Percentiles rank a stretch among this genome's conserved stretches.
Evolutionary conservation across 805 yeast genomes (phyloP).

Genomic region (Spathaspora arborariae): DNA sequence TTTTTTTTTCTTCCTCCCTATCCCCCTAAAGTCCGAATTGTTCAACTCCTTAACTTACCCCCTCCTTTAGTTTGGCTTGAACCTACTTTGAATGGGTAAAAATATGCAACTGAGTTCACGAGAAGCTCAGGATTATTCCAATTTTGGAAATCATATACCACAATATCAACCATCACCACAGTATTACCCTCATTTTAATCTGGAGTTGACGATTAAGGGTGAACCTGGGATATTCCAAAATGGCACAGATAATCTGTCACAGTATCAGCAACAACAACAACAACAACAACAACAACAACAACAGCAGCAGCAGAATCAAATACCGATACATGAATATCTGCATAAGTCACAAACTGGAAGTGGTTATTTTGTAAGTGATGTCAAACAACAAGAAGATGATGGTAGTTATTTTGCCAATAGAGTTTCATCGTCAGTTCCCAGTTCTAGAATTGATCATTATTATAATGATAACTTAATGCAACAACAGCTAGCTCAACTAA

Average conservation of each 20-base stretch:
- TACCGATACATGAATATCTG: not conserved
- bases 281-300: not conserved
- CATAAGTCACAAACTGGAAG: not conserved
- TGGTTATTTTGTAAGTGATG: not conserved
- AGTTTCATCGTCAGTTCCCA: conserved; percentile 6
- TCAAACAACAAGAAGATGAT: not conserved
- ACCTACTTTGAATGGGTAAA: not conserved
- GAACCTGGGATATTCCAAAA: not conserved
- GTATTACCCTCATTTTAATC: not conserved
- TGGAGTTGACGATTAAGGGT: not conserved
- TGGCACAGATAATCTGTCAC: not conserved
- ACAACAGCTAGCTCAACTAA: conserved; percentile 1
- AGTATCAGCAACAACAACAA: not conserved
- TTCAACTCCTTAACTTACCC: not conserved
- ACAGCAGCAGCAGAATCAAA: not conserved
- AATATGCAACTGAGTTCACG: not conserved
- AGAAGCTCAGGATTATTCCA: not conserved
- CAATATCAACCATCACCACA: not conserved
- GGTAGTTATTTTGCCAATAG: conserved; percentile 5
- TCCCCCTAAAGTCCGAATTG: not conserved
- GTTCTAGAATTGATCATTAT: conserved; percentile 4
- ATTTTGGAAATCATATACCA: not conserved
- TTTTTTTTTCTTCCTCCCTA: not conserved
- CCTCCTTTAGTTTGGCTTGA: not conserved
- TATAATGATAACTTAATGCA: conserved; percentile 4